phyloP scores from a whole-genome alignment of 345 rosid species.

The Lepidium sativum region DNA sequence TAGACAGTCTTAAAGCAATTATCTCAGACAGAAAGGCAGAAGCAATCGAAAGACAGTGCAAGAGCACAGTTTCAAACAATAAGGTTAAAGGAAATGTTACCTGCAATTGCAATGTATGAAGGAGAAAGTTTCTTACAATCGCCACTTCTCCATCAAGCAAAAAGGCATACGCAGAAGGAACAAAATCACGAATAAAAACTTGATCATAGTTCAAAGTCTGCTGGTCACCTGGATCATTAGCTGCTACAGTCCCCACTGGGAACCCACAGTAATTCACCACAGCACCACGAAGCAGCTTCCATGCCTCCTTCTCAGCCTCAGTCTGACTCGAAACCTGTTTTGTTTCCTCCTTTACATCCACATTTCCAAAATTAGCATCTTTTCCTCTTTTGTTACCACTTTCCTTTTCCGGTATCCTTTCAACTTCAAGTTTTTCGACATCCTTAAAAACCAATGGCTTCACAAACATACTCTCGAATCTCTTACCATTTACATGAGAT shows the following conservation, averaged over 20 bases:
- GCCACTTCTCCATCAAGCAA: constrained; percentile 81
- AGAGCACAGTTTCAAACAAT: neutral
- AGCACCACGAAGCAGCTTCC: constrained; percentile 71
- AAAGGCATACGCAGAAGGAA: constrained; percentile 90
- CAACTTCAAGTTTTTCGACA: neutral
- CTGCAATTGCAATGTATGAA: constrained; percentile 90
- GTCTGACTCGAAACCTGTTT: constrained; percentile 24
- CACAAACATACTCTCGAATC: constrained; percentile 63
- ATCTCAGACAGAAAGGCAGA: neutral
- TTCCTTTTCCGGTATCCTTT: constrained; percentile 10
- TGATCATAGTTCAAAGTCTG: constrained; percentile 86
- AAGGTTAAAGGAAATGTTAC: constrained; percentile 28
- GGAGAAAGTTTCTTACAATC: constrained; percentile 91
- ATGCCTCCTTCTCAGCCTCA: constrained; percentile 67
- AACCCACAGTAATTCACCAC: constrained; percentile 69
- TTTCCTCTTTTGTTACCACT: constrained; percentile 32
- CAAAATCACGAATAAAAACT: constrained; percentile 91
- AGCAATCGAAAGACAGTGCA: neutral
- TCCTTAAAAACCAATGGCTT: constrained; percentile 47
- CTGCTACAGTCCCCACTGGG: constrained; percentile 88
- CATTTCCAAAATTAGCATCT: constrained; percentile 28
- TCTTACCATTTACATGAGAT: constrained; percentile 54
- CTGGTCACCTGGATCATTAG: constrained; percentile 60
- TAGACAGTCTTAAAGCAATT: neutral
- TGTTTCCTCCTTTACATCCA: neutral